Conservation (phyloP, 805 yeast genomes). For the Sugiyamaella marilandica region DNA sequence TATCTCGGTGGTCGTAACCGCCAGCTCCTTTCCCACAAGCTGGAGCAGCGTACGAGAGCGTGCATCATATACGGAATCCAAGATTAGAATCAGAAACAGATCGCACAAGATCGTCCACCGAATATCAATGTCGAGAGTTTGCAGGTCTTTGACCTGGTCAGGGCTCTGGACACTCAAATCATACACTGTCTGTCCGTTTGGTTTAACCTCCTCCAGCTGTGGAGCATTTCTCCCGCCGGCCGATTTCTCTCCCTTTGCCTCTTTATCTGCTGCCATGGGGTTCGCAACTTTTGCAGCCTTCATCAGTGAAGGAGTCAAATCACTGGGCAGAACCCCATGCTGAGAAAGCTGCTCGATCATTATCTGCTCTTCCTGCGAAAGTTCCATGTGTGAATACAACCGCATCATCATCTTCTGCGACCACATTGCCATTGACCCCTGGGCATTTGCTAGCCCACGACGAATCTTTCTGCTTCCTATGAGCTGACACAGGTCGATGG, state of each 20-base stretch:
- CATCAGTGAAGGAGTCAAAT: constrained; percentile 60
- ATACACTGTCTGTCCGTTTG: constrained; percentile 7
- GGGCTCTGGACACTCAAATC: constrained; percentile 19
- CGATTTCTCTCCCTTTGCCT: not conserved
- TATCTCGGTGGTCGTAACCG: constrained; percentile 61
- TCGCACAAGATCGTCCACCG: constrained; percentile 95
- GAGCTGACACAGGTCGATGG: constrained; percentile 60
- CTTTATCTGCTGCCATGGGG: constrained; percentile 34
- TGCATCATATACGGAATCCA: constrained; percentile 84
- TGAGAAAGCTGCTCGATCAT: constrained; percentile 85
- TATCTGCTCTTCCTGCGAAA: constrained; percentile 64
- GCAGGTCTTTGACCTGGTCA: constrained; percentile 22
- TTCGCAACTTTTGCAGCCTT: constrained; percentile 48
- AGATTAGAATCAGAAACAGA: constrained; percentile 68
- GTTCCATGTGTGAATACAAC: constrained; percentile 75
- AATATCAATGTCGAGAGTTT: constrained; percentile 58
- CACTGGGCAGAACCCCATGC: constrained; percentile 75
- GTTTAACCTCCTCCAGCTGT: constrained; percentile 7
- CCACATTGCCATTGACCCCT: constrained; percentile 82
- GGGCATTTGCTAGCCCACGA: constrained; percentile 58
- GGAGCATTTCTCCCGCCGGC: constrained; percentile 3
- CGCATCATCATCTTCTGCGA: constrained; percentile 64
- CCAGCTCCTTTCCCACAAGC: constrained; percentile 58
- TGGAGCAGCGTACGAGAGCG: constrained; percentile 79
- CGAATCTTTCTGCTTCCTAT: constrained; percentile 49